Evolutionary conservation across 805 yeast genomes (phyloP).

Genomic region (Komagataella ulmi): DNA sequence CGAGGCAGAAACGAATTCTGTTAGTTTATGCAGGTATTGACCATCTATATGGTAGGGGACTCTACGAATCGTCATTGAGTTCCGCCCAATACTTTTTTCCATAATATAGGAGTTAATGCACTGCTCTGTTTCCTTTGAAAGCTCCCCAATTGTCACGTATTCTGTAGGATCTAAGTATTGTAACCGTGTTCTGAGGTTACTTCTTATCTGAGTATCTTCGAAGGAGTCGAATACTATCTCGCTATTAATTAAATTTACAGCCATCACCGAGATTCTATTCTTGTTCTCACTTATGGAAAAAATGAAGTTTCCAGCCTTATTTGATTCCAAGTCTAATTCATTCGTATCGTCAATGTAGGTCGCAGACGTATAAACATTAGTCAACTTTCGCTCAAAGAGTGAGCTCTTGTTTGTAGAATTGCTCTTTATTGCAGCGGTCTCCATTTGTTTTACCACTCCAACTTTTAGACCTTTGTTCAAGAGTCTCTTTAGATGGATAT

Average conservation of each 20-base stretch:
- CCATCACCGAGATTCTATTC: slow-evolving; percentile 31
- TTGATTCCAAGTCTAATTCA: slow-evolving; percentile 7
- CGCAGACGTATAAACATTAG: slow-evolving; percentile 68
- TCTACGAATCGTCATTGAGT: not conserved
- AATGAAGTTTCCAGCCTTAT: slow-evolving; percentile 28
- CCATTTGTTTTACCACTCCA: slow-evolving; percentile 78
- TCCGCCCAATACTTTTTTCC: not conserved
- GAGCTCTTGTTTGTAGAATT: slow-evolving; percentile 33
- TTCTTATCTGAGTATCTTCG: slow-evolving; percentile 40
- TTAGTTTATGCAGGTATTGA: not conserved
- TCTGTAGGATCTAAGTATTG: slow-evolving; percentile 71
- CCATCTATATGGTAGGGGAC: not conserved
- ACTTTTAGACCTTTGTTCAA: slow-evolving; percentile 65
- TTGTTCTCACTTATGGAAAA: slow-evolving; percentile 25
- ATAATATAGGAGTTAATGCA: not conserved
- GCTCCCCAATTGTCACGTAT: slow-evolving; percentile 32
- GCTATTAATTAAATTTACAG: slow-evolving; percentile 64
- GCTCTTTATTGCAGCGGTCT: slow-evolving; percentile 63
- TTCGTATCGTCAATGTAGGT: slow-evolving; percentile 56
- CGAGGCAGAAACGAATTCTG: not conserved
- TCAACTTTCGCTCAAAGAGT: slow-evolving; percentile 55
- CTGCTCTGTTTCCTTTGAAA: slow-evolving; percentile 19
- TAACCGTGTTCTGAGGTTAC: slow-evolving; percentile 61
- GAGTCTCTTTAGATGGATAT: slow-evolving; percentile 63
- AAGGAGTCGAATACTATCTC: slow-evolving; percentile 64